These are phyloP conservation scores for Auricularia heimuer DNA, from an alignment of 768 basidiomycete species.

Conservation along the genomic window DNA sequence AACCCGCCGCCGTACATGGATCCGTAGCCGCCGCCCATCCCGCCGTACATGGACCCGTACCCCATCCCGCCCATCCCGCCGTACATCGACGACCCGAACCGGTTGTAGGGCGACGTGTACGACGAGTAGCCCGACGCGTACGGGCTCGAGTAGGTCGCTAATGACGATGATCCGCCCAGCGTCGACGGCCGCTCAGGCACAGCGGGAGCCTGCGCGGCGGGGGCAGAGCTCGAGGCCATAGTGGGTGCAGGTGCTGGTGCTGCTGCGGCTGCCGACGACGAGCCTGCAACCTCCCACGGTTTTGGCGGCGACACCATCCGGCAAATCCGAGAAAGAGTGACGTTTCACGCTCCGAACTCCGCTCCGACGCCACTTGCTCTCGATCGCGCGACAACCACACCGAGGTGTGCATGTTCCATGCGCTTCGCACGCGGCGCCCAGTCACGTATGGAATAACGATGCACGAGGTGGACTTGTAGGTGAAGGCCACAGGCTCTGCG, in stretches of 20 bases:
- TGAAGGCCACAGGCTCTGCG: too few relatives aligned
- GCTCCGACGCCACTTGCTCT: too few relatives aligned
- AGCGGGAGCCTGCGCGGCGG: constrained; percentile 24
- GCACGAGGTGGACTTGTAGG: too few relatives aligned
- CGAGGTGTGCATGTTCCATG: too few relatives aligned
- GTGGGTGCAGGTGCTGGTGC: constrained; percentile 21
- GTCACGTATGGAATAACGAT: too few relatives aligned
- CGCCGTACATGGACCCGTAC: constrained; percentile 22
- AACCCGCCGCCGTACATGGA: constrained; percentile 27
- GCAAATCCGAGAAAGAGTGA: constrained; percentile 12
- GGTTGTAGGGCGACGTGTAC: constrained; percentile 25
- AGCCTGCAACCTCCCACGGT: constrained; percentile 70
- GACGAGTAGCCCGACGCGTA: constrained; percentile 34
- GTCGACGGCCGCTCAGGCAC: constrained; percentile 58
- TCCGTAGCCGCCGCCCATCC: constrained; percentile 17
- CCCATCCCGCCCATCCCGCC: constrained; percentile 30
- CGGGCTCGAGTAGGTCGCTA: constrained; percentile 24
- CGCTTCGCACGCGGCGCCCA: too few relatives aligned
- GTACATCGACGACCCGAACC: constrained; percentile 23
- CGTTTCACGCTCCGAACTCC: neutral
- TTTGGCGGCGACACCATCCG: constrained; percentile 78
- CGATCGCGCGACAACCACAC: too few relatives aligned
- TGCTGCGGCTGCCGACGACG: constrained; percentile 20
- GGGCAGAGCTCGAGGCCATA: constrained; percentile 13
- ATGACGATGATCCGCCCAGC: constrained; percentile 21